Base-by-base conservation (phyloP, 768 basidiomycete genomes). In the Leccinum disarticulatum region DNA sequence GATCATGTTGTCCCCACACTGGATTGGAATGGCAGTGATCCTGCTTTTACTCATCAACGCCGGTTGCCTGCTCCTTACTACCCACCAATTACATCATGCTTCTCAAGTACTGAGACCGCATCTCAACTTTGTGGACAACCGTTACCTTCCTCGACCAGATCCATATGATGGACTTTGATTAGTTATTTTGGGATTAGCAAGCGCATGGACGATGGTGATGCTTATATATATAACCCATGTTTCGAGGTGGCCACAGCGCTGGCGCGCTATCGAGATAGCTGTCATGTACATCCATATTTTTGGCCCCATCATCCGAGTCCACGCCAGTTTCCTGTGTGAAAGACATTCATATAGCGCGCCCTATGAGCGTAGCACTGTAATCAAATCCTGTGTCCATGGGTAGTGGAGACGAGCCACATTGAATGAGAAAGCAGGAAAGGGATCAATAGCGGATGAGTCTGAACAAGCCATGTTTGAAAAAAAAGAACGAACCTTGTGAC, bases 141-240 rank as follows among this genome's bases (percentile, higher is more conserved):
- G 70, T n/a, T 49, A 65, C 50, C 63, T 72, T 19, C 68, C 71
- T 53, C 68, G 68, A 22, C 72, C 70, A 17, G 66, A 73, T 54
- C 70, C 61, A 10, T 74, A 72, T 51, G 68, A 74, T 52, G 71
- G 71, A 48, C 63, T 73, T 50, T 72, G 52, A 72, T 56, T 25
- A 7, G 9, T 53, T 35, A 35, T 17, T 50, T 5, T 15, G 17
- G 10, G 9, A 10, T 30, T 53, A 7, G 35, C 11, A 19, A 46
- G 19, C 19, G 19, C 19, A 22, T 30, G 52, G 52, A 27, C 35
- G 31, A 33, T 13, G 9, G 31, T 50, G 27, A n/a, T 5, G 19
- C n/a, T 52, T 25, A 53, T 25, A 22, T 36, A 53, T 22, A 53
- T 53, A 22, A 10, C 25, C 14, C 22, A 27, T 14, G 30, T 17